These are phyloP conservation scores for Hemerocallis citrina DNA, from an alignment of 106 monocot species.

Conservation along the genomic window DNA sequence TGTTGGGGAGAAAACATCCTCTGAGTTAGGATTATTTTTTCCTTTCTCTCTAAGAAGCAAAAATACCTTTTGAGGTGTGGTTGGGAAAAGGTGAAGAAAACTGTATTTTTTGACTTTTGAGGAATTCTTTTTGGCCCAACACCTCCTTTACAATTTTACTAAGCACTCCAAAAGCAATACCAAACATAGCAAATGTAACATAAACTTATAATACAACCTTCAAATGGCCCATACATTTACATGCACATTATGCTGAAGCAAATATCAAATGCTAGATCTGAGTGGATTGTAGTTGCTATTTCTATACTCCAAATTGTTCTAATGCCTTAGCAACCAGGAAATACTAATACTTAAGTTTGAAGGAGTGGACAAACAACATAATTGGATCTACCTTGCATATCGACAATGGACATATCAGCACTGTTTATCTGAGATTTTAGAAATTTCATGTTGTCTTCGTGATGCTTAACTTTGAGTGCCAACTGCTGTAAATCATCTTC, in stretches of 20 bases:
- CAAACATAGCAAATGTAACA: too few relatives aligned
- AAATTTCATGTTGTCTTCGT: conserved; percentile 59
- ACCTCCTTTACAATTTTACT: too few relatives aligned
- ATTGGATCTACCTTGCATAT: conserved; percentile 39
- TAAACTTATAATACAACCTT: not conserved
- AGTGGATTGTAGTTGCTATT: not conserved
- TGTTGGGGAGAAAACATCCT: too few relatives aligned
- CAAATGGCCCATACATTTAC: not conserved
- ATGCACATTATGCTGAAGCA: not conserved
- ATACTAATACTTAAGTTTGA: not conserved
- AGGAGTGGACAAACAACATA: not conserved
- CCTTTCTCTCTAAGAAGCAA: too few relatives aligned
- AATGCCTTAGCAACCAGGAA: not conserved
- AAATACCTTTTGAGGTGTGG: too few relatives aligned
- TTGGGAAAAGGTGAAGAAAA: not conserved
- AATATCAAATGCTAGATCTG: not conserved
- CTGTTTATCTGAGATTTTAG: conserved; percentile 37
- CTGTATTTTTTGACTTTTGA: too few relatives aligned
- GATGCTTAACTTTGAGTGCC: conserved; percentile 61
- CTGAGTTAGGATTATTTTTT: too few relatives aligned
- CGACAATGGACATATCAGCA: conserved; percentile 35
- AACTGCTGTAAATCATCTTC: conserved; percentile 55
- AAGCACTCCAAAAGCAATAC: too few relatives aligned
- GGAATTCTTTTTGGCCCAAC: too few relatives aligned
- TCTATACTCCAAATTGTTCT: not conserved